Evolutionary conservation across 768 basidiomycete species (phyloP).

Genomic region (Trichaptum fuscoviolaceum): DNA sequence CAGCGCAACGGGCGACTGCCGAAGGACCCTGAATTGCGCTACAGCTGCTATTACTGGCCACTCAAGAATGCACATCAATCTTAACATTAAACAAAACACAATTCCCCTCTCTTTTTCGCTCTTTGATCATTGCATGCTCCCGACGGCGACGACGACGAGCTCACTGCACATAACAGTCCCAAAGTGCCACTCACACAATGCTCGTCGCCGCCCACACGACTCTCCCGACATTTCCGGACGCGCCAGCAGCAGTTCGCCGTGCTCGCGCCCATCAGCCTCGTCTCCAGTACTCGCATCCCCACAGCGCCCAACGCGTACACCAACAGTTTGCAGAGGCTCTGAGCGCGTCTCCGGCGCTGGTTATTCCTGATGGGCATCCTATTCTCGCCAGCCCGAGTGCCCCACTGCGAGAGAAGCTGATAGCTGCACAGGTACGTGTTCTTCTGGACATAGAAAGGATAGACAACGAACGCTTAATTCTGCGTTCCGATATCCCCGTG

Average conservation of each 20-base stretch:
- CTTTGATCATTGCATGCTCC: constrained; percentile 1
- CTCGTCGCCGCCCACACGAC: not conserved
- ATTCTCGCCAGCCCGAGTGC: not conserved
- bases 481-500: not conserved
- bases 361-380: not conserved
- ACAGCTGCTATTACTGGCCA: not conserved
- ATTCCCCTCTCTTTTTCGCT: not conserved
- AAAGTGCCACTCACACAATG: not conserved
- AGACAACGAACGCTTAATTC: constrained; percentile 3
- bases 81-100: not conserved
- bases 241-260: not conserved
- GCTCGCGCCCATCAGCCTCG: not conserved
- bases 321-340: not conserved
- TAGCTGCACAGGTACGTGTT: constrained; percentile 2
- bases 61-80: not conserved
- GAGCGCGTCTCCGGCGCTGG: not conserved
- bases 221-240: not conserved
- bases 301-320: not conserved
- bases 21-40: not conserved
- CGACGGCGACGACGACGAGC: not conserved
- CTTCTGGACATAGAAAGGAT: not conserved
- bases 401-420: constrained; percentile 1
- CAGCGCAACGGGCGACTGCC: constrained; percentile 1
- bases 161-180: not conserved
- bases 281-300: not conserved